Conservation (phyloP, 2,329 filamentous ascomycete genomes). For the Alternaria brassicae region DNA sequence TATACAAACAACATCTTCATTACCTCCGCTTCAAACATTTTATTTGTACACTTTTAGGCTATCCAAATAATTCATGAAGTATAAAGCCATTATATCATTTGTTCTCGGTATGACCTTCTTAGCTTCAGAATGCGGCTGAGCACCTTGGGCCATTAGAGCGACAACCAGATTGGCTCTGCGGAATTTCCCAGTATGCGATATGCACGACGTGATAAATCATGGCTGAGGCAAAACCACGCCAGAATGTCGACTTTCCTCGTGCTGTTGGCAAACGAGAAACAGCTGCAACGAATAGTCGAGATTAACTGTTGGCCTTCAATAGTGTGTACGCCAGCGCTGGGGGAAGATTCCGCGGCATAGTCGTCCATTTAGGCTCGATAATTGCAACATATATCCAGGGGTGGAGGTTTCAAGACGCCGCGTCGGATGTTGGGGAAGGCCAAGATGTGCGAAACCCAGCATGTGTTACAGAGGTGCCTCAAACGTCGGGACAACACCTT, state of each 20-base stretch:
- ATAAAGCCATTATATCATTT: too few relatives aligned
- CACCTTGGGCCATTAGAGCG: too few relatives aligned
- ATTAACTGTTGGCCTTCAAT: background rate
- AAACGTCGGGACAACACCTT: constrained; percentile 20
- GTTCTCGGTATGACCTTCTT: background rate
- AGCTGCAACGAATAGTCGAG: background rate
- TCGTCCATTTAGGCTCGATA: background rate
- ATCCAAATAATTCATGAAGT: too few relatives aligned
- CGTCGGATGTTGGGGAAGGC: constrained; percentile 6
- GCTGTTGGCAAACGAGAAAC: background rate
- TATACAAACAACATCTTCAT: background rate
- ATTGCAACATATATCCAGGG: background rate
- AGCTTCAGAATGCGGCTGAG: too few relatives aligned
- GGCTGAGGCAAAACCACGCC: background rate
- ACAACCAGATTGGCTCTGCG: too few relatives aligned
- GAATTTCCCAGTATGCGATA: background rate
- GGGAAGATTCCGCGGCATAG: background rate
- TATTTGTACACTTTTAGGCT: background rate
- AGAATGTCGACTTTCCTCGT: background rate
- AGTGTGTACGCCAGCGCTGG: background rate
- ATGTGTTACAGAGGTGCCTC: constrained; percentile 27
- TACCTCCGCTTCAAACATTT: background rate
- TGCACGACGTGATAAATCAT: background rate
- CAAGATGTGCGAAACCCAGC: constrained; percentile 24
- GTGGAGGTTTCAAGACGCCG: background rate